Percentiles rank a stretch among this genome's conserved stretches.
Evolutionary conservation across 2,329 filamentous ascomycete genomes (phyloP).

Genomic region (Diaporthe sp.): DNA sequence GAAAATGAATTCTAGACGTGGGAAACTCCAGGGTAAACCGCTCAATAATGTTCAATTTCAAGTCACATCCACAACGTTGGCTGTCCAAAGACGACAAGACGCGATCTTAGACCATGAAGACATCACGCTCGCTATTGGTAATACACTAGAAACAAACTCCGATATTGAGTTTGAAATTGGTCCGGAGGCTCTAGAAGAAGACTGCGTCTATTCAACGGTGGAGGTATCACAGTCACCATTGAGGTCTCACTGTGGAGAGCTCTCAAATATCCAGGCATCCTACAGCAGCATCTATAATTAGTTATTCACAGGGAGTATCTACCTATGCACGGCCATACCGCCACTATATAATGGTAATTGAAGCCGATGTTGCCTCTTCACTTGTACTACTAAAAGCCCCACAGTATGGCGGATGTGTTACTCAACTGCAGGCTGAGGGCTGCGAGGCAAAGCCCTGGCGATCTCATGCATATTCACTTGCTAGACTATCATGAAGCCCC

Average conservation of each 20-base stretch:
- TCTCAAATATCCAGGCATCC: not conserved
- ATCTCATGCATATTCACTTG: not conserved
- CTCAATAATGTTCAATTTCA: too few species aligned
- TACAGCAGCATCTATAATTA: not conserved
- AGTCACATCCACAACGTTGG: too few species aligned
- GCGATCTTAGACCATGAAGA: too few species aligned
- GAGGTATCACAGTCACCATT: too few species aligned
- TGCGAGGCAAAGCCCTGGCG: conserved; percentile 6
- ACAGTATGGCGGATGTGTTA: not conserved
- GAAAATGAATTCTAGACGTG: not conserved
- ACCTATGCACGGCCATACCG: not conserved
- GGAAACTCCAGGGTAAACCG: not conserved
- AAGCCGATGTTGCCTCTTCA: not conserved
- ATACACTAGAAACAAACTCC: too few species aligned
- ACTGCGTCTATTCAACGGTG: too few species aligned
- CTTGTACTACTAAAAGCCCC: not conserved
- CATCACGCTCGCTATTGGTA: too few species aligned
- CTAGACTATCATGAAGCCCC: not conserved
- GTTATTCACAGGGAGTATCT: not conserved
- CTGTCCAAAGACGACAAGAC: too few species aligned
- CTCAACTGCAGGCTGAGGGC: conserved; percentile 4
- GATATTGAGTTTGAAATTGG: too few species aligned
- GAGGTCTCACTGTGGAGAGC: too few species aligned
- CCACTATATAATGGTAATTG: not conserved
- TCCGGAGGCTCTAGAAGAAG: too few species aligned